These are phyloP conservation scores for Volutella citrinella DNA, from an alignment of 2,329 filamentous ascomycete genomes.

Conservation along the genomic window DNA sequence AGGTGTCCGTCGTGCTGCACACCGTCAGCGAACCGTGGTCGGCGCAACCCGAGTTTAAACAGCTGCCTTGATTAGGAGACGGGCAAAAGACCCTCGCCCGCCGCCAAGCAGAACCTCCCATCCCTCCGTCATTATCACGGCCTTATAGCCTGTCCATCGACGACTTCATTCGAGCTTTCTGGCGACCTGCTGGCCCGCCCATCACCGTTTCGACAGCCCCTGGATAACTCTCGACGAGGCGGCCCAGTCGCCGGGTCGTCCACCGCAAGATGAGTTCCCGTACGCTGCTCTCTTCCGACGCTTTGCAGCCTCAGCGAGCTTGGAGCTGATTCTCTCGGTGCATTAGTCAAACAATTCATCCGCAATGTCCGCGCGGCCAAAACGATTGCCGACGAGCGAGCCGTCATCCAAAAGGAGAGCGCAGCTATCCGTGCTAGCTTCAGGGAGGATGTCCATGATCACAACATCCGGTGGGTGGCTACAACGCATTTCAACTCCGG, in stretches of 20 bases:
- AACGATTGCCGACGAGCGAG: constrained; percentile 97
- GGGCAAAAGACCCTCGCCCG: constrained; percentile 11
- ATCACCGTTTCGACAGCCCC: no score
- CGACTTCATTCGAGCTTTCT: no score
- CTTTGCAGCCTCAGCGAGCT: no score
- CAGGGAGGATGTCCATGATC: constrained; percentile 92
- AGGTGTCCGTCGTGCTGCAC: constrained; percentile 25
- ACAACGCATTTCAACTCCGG: no score
- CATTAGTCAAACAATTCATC: constrained; percentile 96
- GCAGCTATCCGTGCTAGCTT: constrained; percentile 97
- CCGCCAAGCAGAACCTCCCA: constrained; percentile 2
- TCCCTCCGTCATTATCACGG: no score
- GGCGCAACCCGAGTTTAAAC: constrained; percentile 23
- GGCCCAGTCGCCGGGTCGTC: constrained; percentile 31
- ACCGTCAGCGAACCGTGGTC: constrained; percentile 22
- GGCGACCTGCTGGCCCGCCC: constrained; percentile 6
- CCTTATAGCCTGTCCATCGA: no score
- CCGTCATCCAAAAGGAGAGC: constrained; percentile 98
- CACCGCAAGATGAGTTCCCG: constrained; percentile 39
- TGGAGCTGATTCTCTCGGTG: constrained; percentile 12
- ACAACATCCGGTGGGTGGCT: constrained; percentile 72
- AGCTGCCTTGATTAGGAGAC: constrained; percentile 25
- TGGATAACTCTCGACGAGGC: constrained; percentile 26
- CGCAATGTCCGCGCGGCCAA: constrained; percentile 98
- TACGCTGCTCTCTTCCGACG: no score